Evolutionary conservation across 129 eudicot species (phyloP).

Genomic region (Pseudognaphalium luteoalbum): DNA sequence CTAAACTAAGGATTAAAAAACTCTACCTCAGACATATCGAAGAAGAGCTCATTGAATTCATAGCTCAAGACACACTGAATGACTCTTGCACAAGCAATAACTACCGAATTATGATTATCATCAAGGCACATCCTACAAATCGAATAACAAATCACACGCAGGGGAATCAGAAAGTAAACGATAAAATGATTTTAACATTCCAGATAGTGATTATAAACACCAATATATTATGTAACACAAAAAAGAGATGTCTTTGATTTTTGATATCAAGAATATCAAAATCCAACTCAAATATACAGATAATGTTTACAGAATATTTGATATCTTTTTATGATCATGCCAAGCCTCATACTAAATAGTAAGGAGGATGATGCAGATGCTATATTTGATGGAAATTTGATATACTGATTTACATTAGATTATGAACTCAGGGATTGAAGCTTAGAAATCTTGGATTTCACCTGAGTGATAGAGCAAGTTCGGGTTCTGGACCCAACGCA

Average conservation of each 20-base stretch:
- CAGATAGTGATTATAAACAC: constrained; percentile 7
- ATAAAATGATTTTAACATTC: background rate
- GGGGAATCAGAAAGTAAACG: background rate
- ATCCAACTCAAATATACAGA: background rate
- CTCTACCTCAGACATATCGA: constrained; percentile 72
- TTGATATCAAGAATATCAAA: background rate
- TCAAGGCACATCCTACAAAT: constrained; percentile 80
- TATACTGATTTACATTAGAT: background rate
- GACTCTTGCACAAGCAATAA: constrained; percentile 82
- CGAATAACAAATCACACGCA: constrained; percentile 8
- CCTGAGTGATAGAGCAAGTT: constrained; percentile 91
- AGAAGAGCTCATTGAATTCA: constrained; percentile 64
- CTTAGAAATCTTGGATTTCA: background rate
- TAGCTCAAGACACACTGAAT: constrained; percentile 66
- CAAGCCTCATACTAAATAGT: background rate
- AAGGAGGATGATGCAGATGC: background rate
- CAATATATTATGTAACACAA: background rate
- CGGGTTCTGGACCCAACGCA: constrained; percentile 96
- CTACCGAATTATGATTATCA: constrained; percentile 91
- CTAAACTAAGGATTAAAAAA: background rate
- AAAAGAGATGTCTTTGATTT: constrained; percentile 5
- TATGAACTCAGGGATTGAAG: background rate
- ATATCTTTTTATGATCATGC: background rate
- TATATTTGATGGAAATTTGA: background rate
- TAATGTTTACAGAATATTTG: too few relatives aligned